Conservation (phyloP, 176 grass and related monocot species). For the Carex myosuroides region DNA sequence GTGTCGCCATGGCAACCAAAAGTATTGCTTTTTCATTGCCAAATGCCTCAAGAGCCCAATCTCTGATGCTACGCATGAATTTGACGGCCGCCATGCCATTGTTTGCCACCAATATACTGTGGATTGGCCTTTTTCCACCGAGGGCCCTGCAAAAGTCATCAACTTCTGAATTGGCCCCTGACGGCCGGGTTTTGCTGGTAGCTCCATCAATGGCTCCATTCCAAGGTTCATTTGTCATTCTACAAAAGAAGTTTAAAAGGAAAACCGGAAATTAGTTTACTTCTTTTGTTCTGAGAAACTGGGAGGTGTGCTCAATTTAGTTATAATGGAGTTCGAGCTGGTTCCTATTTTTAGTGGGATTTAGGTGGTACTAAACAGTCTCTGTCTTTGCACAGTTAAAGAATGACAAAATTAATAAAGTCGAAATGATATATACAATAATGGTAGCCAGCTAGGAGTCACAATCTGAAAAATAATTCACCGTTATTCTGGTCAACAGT, state of each 20-base stretch:
- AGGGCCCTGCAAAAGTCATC: slow-evolving; percentile 75
- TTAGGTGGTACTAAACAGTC: background rate
- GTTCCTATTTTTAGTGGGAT: slow-evolving; percentile 1
- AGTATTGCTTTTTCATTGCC: slow-evolving; percentile 89
- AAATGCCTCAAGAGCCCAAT: slow-evolving; percentile 85
- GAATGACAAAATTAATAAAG: slow-evolving; percentile 5
- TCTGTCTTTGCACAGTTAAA: background rate
- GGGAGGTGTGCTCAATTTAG: background rate
- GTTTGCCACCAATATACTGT: slow-evolving; percentile 91
- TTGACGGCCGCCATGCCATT: slow-evolving; percentile 99
- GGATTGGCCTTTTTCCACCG: slow-evolving; percentile 62
- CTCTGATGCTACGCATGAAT: slow-evolving; percentile 83
- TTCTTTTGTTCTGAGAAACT: background rate
- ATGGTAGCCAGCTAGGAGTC: slow-evolving; percentile 6
- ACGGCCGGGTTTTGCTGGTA: background rate
- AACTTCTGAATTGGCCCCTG: slow-evolving; percentile 33
- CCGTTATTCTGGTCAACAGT: slow-evolving; percentile 9
- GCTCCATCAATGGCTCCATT: background rate
- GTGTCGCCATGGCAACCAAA: slow-evolving; percentile 93
- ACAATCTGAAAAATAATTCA: background rate
- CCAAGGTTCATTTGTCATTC: background rate
- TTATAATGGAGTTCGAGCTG: background rate
- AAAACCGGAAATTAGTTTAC: background rate
- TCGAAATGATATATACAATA: background rate
- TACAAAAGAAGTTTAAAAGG: background rate